Evolutionary conservation across 805 yeast genomes (phyloP).

Genomic region (Sugiyamaella qingdaonensis): DNA sequence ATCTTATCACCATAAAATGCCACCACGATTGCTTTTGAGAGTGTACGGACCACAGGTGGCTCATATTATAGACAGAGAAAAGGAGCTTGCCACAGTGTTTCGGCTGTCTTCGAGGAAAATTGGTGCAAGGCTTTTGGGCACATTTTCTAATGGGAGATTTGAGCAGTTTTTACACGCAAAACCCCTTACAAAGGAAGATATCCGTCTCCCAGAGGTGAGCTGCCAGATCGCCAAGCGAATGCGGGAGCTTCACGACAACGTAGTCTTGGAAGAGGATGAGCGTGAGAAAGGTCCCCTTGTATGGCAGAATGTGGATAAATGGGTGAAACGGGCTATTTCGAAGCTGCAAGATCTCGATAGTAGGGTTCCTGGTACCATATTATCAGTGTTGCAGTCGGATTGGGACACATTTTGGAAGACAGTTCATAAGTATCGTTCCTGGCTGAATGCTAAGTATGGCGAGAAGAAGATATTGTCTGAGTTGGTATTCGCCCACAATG

Average conservation of each 20-base stretch:
- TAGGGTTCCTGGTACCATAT: slow-evolving; percentile 31
- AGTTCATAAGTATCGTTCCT: slow-evolving; percentile 52
- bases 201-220: slow-evolving; percentile 70
- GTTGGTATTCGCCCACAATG: slow-evolving; percentile 88
- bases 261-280: slow-evolving; percentile 59
- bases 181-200: slow-evolving; percentile 67
- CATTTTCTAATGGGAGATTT: slow-evolving; percentile 86
- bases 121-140: slow-evolving; percentile 86
- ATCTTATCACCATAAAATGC: slow-evolving; percentile 31
- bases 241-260: slow-evolving; percentile 87
- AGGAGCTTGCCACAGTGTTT: slow-evolving; percentile 67
- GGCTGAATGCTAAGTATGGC: slow-evolving; percentile 55
- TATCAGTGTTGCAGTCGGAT: slow-evolving; percentile 30
- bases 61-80: slow-evolving; percentile 77
- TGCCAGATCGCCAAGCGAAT: slow-evolving; percentile 90
- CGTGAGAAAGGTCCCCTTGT: slow-evolving; percentile 55
- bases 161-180: slow-evolving; percentile 87
- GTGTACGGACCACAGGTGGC: slow-evolving; percentile 88
- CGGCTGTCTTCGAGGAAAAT: slow-evolving; percentile 73
- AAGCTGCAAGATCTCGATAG: slow-evolving; percentile 41
- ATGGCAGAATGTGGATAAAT: slow-evolving; percentile 67
- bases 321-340: slow-evolving; percentile 52
- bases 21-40: slow-evolving; percentile 67
- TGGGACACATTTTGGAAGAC: slow-evolving; percentile 48
- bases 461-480: slow-evolving; percentile 39